Base-by-base conservation (phyloP, 345 rosid genomes). In the Triadica sebifera region DNA sequence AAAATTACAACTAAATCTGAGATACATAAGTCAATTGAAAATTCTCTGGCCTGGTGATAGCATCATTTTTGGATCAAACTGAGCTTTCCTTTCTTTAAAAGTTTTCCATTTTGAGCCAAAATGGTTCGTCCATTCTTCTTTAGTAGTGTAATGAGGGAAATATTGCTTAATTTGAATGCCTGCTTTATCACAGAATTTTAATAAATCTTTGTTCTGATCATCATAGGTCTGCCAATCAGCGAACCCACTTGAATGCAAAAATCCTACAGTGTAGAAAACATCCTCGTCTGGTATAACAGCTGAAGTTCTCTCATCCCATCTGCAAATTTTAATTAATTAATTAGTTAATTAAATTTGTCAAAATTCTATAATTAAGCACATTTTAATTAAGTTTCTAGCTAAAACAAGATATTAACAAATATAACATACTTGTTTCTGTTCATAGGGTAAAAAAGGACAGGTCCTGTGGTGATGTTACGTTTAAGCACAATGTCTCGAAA, bases 1-100 rank as follows among this genome's bases (percentile, higher is more conserved):
- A 51, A 49, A 58, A 24, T 24, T n/a, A 41, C n/a, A 52, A 8
- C 38, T 55, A 20, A n/a, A 9, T 58, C 8, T 9, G 3, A 46
- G 11, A 0, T 6, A 45, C n/a, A n/a, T n/a, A n/a, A 5, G 45
- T 67, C 17, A 68, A 75, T 82, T 86, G 84, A 89, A 94, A 82
- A 93, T 93, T 55, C 79, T 83, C 67, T 95, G 99, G 71, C 99
- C 99, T 0, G 99, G 98, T 24, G 99, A 88, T 11, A 91, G 70
- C 43, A 91, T 71, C 82, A 69, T 83, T 80, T 89, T 89, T 5
- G 97, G 99, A 87, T 95, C 99, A 87, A 87, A 95, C 70, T 59
- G 80, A 11, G 73, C 65, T 84, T 95, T 95, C 53, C 87, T 86
- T 47, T 77, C 76, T n/a, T 56, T 47, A 66, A 90, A 93, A 47